Evolutionary conservation across 345 rosid species (phyloP).

Genomic region (Turnera subulata): DNA sequence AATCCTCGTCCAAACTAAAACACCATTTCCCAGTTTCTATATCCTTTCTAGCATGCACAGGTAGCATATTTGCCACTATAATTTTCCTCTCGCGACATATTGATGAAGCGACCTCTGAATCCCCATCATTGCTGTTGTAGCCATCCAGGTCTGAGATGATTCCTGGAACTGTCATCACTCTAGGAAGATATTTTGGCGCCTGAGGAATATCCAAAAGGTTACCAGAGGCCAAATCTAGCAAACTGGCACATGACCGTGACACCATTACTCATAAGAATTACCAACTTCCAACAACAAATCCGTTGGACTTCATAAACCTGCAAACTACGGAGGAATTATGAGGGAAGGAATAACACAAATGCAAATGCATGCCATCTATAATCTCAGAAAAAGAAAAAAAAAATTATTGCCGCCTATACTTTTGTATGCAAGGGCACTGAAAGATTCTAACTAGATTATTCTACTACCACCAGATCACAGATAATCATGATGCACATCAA

Average conservation of each 20-base stretch:
- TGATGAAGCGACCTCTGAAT: constrained; percentile 48
- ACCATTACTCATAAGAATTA: constrained; percentile 41
- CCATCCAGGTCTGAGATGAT: constrained; percentile 59
- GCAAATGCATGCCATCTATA: too few species aligned
- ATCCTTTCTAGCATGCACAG: constrained; percentile 22
- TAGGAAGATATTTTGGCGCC: constrained; percentile 61
- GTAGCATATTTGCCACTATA: constrained; percentile 23
- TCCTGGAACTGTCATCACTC: constrained; percentile 71
- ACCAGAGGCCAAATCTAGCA: constrained; percentile 57
- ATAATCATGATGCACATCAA: too few species aligned
- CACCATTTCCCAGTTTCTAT: constrained; percentile 43
- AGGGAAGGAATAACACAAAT: neutral
- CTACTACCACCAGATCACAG: too few species aligned
- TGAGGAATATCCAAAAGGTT: constrained; percentile 52
- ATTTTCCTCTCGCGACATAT: constrained; percentile 20
- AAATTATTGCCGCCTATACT: too few species aligned
- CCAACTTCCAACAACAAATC: constrained; percentile 12
- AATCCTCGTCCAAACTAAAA: constrained; percentile 59
- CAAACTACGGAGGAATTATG: constrained; percentile 12
- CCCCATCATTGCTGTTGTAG: constrained; percentile 38
- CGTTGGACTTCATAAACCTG: constrained; percentile 3
- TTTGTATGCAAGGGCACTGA: neutral
- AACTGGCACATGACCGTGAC: constrained; percentile 48
- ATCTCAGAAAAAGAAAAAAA: too few species aligned
- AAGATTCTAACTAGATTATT: neutral